Percentiles rank a stretch among this genome's conserved stretches.
These are phyloP conservation scores for Cynara cardunculus DNA, from an alignment of 129 eudicot genomes.

Conservation along the genomic window DNA sequence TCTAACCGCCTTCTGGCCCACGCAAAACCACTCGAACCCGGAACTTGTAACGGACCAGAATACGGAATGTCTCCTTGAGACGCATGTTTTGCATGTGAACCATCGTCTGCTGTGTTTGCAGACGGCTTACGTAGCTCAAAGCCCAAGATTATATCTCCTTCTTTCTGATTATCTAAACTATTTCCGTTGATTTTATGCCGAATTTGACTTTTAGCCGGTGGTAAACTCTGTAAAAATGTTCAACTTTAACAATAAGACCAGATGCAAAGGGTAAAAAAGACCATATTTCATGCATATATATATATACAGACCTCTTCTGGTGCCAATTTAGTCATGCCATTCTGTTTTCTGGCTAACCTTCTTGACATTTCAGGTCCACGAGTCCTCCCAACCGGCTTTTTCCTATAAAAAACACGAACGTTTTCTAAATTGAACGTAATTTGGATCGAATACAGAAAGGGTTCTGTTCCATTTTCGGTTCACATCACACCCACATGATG, in stretches of 20 bases:
- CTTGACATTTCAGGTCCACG: slow-evolving; percentile 72
- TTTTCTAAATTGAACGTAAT: not conserved
- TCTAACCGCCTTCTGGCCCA: slow-evolving; percentile 83
- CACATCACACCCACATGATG: not conserved
- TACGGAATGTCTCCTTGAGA: slow-evolving; percentile 82
- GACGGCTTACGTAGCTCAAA: slow-evolving; percentile 47
- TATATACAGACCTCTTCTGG: slow-evolving; percentile 67
- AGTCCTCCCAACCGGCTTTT: slow-evolving; percentile 53
- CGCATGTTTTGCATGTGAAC: slow-evolving; percentile 68
- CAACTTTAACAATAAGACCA: slow-evolving; percentile 10
- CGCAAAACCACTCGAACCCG: slow-evolving; percentile 94
- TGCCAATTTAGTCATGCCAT: slow-evolving; percentile 62
- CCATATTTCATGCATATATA: not conserved
- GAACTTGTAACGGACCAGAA: slow-evolving; percentile 84
- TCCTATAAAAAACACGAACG: slow-evolving; percentile 40
- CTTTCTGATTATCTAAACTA: slow-evolving; percentile 37
- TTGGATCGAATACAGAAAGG: slow-evolving; percentile 14
- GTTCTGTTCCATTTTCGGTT: not conserved
- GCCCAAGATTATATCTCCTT: slow-evolving; percentile 43
- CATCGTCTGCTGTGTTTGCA: slow-evolving; percentile 36
- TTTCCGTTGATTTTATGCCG: slow-evolving; percentile 43
- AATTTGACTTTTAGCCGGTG: slow-evolving; percentile 44
- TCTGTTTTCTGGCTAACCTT: slow-evolving; percentile 62
- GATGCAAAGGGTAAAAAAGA: slow-evolving; percentile 10
- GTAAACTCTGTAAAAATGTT: slow-evolving; percentile 47